Base-by-base conservation (phyloP, 345 rosid genomes). In the Aegle marmelos region DNA sequence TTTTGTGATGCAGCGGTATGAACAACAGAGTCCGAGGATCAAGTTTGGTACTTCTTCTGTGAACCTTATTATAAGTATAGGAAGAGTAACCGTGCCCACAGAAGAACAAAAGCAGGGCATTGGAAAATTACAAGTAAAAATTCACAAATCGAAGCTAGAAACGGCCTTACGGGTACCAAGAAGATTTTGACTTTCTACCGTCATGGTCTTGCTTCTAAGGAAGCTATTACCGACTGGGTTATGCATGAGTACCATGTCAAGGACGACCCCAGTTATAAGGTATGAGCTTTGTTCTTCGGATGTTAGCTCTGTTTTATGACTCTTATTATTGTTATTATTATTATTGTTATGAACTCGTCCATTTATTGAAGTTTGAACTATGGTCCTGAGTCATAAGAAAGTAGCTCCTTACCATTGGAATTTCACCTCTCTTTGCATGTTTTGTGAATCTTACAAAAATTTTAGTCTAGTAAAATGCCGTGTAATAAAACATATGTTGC, bases 71-170 rank as follows among this genome's bases (percentile, higher is more conserved):
- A 62, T 36, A 74, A 73, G 6, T n/a, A 73, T 4, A 0, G 2
- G 34, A 79, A 82, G 24, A 75, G 81, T 70, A 74, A 37, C 9
- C 72, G 59, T 7, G 59, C 39, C 14, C 78, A 82, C 67, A 82
- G 90, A 74, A 78, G 63, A 2, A 83, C 88, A 5, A 30, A 8
- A 48, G 4, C n/a, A 25, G 88, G 92, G 6, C 77, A 8, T 21
- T 89, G 89, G 89, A 87, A 89, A 79, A 4, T 75, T 39, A 82
- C 88, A 0, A 88, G 89, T 22, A 59, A 27, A 11, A 37, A 39
- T 72, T 81, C 88, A 1, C 6, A 33, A 14, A 75, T 86, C 73
- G 72, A 70, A 27, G 77, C 30, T 22, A 76, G 25, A 57, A 57
- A 57, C n/a, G 61, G 25, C 24, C 9, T 9, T 22, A 22, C 10